Evolutionary conservation across 805 yeast genomes (phyloP).

Genomic region (Komagataella populi): DNA sequence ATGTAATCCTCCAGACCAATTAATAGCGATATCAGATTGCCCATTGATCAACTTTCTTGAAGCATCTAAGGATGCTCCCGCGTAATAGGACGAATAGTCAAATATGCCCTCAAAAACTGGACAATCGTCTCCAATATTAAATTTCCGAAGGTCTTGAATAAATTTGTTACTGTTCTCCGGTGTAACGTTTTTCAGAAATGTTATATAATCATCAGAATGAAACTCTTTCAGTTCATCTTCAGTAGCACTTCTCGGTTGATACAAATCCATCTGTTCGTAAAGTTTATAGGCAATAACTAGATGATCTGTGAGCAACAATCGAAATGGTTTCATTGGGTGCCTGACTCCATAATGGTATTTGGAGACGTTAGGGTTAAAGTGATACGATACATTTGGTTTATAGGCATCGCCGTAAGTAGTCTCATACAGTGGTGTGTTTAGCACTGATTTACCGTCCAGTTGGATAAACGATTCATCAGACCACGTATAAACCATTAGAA

Average conservation of each 20-base stretch:
- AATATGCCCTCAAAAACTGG: slow-evolving; percentile 93
- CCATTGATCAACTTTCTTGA: slow-evolving; percentile 76
- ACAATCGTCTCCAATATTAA: slow-evolving; percentile 89
- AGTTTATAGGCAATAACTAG: slow-evolving; percentile 73
- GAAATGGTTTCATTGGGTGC: slow-evolving; percentile 98
- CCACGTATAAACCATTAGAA: slow-evolving; percentile 25
- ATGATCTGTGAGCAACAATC: slow-evolving; percentile 89
- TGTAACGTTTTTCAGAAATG: slow-evolving; percentile 61
- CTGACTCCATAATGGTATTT: slow-evolving; percentile 82
- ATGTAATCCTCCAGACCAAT: slow-evolving; percentile 94
- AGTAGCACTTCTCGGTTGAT: slow-evolving; percentile 73
- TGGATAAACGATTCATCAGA: slow-evolving; percentile 4
- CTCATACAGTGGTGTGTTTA: slow-evolving; percentile 31
- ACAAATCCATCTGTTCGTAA: slow-evolving; percentile 83
- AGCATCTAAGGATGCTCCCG: slow-evolving; percentile 93
- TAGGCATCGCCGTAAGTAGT: slow-evolving; percentile 24
- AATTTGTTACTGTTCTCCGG: slow-evolving; percentile 58
- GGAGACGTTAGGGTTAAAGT: slow-evolving; percentile 69
- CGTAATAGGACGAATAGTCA: slow-evolving; percentile 76
- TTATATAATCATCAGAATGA: slow-evolving; percentile 78
- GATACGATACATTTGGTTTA: slow-evolving; percentile 67
- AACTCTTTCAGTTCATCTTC: slow-evolving; percentile 66
- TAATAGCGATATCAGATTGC: slow-evolving; percentile 86
- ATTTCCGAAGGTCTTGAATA: slow-evolving; percentile 45
- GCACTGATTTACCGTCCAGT: slow-evolving; percentile 5